phyloP scores from a whole-genome alignment of 441 rosid species.

The Lepidium campestre region DNA sequence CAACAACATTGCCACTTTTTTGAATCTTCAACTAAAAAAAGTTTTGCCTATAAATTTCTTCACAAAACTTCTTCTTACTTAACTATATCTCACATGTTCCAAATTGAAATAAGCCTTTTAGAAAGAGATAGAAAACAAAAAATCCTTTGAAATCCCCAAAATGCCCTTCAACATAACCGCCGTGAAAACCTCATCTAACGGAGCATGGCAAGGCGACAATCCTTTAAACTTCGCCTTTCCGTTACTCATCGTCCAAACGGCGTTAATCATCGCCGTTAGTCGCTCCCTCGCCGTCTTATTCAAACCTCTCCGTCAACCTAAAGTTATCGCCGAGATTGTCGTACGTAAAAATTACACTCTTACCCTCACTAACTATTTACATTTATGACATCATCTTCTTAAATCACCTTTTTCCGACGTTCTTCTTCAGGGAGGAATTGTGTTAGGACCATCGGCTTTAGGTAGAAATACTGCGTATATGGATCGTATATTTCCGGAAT shows the following conservation, averaged over 20 bases:
- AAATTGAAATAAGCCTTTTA: background rate
- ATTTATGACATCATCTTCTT: background rate
- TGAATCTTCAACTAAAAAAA: background rate
- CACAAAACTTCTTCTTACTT: background rate
- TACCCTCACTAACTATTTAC: background rate
- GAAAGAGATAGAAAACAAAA: background rate
- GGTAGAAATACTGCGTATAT: slow-evolving; percentile 44
- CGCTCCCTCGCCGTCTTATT: slow-evolving; percentile 56
- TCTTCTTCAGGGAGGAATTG: slow-evolving; percentile 48
- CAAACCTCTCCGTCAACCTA: slow-evolving; percentile 73
- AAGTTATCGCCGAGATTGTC: slow-evolving; percentile 66
- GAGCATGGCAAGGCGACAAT: slow-evolving; percentile 69
- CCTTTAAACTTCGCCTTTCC: slow-evolving; percentile 62
- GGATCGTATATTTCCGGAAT: slow-evolving; percentile 42
- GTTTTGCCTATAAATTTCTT: slow-evolving; percentile 21
- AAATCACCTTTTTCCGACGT: background rate
- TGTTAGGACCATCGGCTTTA: slow-evolving; percentile 60
- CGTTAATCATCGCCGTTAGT: slow-evolving; percentile 44
- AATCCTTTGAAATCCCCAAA: background rate
- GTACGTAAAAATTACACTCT: slow-evolving; percentile 29
- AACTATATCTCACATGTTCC: slow-evolving; percentile 5
- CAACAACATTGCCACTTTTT: slow-evolving; percentile 4
- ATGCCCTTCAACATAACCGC: slow-evolving; percentile 46
- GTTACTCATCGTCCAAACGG: slow-evolving; percentile 50
- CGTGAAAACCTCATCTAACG: slow-evolving; percentile 55